A percentile compares a stretch with the other conserved stretches of the same genome.
phyloP scores from a whole-genome alignment of 371 early-diverging fungal species.

The Mortierella polycephala region DNA sequence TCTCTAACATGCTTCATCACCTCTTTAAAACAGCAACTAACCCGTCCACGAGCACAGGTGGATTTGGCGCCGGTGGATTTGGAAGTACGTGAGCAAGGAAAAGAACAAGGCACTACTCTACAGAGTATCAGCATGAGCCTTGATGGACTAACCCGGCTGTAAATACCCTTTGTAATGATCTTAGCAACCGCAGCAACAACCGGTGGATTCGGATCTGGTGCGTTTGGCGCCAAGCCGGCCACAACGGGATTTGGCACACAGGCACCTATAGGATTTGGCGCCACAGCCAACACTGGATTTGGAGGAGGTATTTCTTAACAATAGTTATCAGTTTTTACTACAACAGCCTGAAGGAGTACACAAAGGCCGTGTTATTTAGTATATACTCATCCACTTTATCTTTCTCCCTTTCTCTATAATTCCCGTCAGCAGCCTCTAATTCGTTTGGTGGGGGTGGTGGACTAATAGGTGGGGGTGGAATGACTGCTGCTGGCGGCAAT shows the following conservation, averaged over 20 bases:
- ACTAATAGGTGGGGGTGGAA: conserved; percentile 56
- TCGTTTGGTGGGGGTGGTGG: conserved; percentile 66
- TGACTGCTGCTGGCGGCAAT: conserved; percentile 52
- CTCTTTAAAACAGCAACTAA: conserved; percentile 59
- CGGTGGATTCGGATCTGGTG: conserved; percentile 61
- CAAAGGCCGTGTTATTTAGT: too few relatives aligned
- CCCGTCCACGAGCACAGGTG: conserved; percentile 55
- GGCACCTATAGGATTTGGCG: conserved; percentile 50
- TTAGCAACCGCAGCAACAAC: conserved; percentile 46
- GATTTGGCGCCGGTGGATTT: conserved; percentile 52
- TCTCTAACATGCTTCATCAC: conserved; percentile 1
- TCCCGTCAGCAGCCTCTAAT: conserved; percentile 35
- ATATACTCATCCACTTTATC: neutral
- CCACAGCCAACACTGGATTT: conserved; percentile 56
- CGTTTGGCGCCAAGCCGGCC: conserved; percentile 58
- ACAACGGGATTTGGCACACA: conserved; percentile 54
- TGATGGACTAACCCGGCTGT: neutral
- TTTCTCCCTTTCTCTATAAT: conserved; percentile 39
- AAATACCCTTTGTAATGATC: neutral
- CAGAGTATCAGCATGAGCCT: neutral
- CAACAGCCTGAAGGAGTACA: too few relatives aligned
- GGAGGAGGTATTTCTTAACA: conserved; percentile 38
- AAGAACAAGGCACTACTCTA: neutral
- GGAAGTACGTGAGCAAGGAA: conserved; percentile 23
- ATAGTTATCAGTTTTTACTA: too few relatives aligned